Base-by-base conservation (phyloP, 2,329 filamentous ascomycete genomes). In the Alternaria consortialis region DNA sequence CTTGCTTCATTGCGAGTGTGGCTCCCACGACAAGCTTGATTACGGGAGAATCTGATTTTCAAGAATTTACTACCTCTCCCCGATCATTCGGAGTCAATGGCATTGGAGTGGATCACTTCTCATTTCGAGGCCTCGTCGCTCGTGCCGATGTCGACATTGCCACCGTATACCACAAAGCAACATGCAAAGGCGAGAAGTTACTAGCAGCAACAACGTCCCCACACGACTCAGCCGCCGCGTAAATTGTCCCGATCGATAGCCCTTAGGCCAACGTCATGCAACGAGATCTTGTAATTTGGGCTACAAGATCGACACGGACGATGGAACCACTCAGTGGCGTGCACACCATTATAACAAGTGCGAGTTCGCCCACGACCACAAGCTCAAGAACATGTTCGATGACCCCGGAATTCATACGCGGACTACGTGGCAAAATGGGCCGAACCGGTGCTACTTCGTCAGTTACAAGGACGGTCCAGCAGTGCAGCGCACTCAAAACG, bases 371-470 rank as follows among this genome's bases (percentile, higher is more conserved):
- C 20, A 20, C 20, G 2, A 20, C 2, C 20, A 20, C 20, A 20
- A 20, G 20, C 2, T 20, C 20, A 20, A 20, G 20, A 58, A 58
- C 7, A 51, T 56, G 44, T 65, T 64, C 17, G 17, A 58, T 6
- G 65, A 55, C 6, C 40, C 68, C 7, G 56, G 58, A 0, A 66
- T 70, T 13, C 36, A 50, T 11, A 56, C 54, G 13, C 27, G 46
- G 6, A 51, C 46, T 29, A 56, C 36, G 6, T 56, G 29, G 23
- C 54, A 63, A 13, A 61, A 60, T 12, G 62, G 66, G 4, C 53
- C 66, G 4, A 69, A 68, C 31, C 56, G 58, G 2, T 62, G 62
- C 25, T 70, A 61, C 12, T 20, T 20, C 20, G 36, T 67, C 8
- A 20, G 62, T 12, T 68, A 72, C 20, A 39, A 52, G 25, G 61